Evolutionary conservation across 2,329 filamentous ascomycete species (phyloP).

Genomic region (Paecilomyces variotii): DNA sequence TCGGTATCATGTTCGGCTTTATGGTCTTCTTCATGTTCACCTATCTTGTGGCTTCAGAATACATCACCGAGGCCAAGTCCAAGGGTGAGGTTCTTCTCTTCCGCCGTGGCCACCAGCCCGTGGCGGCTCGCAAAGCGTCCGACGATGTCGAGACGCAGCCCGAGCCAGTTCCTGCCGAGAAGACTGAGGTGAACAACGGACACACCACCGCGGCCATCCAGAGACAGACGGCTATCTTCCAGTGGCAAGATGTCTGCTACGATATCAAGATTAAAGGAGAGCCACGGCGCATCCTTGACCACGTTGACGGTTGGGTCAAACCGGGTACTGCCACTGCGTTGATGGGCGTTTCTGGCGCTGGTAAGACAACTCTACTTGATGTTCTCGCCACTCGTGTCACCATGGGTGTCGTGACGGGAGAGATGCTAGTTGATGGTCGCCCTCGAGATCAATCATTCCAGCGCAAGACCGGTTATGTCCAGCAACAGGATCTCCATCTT

Average conservation of each 20-base stretch:
- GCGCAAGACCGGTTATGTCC: conserved; percentile 46
- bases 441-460: conserved; percentile 49
- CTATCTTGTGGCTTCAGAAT: conserved; percentile 46
- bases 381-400: conserved; percentile 74
- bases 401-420: conserved; percentile 78
- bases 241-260: conserved; percentile 77
- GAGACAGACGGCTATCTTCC: conserved; percentile 65
- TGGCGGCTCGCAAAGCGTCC: conserved; percentile 4
- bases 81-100: conserved; percentile 70
- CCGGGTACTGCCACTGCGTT: conserved; percentile 81
- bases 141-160: conserved; percentile 11
- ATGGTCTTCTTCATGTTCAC: conserved; percentile 50
- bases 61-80: conserved; percentile 54
- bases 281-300: conserved; percentile 64
- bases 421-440: conserved; percentile 70
- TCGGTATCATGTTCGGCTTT: conserved; percentile 60
- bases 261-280: conserved; percentile 70
- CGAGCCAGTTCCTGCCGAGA: conserved; percentile 10
- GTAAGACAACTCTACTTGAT: conserved; percentile 83
- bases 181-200: conserved; percentile 1
- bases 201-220: conserved; percentile 33
- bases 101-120: conserved; percentile 28
- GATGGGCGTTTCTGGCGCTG: conserved; percentile 84
- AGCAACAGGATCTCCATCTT: conserved; percentile 84
- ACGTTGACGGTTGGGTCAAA: conserved; percentile 88